Conservation (phyloP, 495 filamentous ascomycete genomes). For the Glonium stellatum region DNA sequence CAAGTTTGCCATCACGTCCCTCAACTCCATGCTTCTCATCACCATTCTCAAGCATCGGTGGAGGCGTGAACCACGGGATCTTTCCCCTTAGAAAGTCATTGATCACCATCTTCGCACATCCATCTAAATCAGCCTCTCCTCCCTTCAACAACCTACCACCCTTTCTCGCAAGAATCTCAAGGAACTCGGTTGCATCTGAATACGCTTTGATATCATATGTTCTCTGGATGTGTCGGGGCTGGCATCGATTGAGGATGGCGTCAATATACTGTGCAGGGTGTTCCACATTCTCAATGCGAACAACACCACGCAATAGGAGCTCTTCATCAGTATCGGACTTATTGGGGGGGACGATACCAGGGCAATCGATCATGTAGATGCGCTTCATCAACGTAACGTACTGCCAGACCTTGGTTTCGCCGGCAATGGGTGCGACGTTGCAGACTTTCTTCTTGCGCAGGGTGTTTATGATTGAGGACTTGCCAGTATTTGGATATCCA, state of each 20-base stretch:
- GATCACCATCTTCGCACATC: conserved; percentile 89
- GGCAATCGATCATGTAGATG: conserved; percentile 95
- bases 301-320: conserved; percentile 85
- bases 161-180: conserved; percentile 82
- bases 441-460: conserved; percentile 81
- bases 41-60: conserved; percentile 49
- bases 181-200: conserved; percentile 67
- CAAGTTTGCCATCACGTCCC: conserved; percentile 52
- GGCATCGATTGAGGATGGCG: conserved; percentile 69
- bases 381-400: conserved; percentile 95
- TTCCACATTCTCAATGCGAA: conserved; percentile 89
- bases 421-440: conserved; percentile 91
- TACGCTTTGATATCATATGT: conserved; percentile 83
- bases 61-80: conserved; percentile 88
- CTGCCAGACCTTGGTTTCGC: conserved; percentile 92
- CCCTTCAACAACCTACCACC: conserved; percentile 77
- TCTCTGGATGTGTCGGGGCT: conserved; percentile 79
- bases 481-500: conserved; percentile 41
- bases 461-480: conserved; percentile 40
- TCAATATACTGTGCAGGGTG: conserved; percentile 93
- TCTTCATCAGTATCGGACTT: conserved; percentile 73
- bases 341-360: conserved; percentile 88
- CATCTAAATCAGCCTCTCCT: conserved; percentile 87
- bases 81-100: conserved; percentile 95
- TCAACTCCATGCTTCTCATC: conserved; percentile 45